A percentile compares a stretch with the other conserved stretches of the same genome.
These are phyloP conservation scores for Erythrobasidium hasegawianum DNA, from an alignment of 1,284 basidiomycete species.

Conservation along the genomic window DNA sequence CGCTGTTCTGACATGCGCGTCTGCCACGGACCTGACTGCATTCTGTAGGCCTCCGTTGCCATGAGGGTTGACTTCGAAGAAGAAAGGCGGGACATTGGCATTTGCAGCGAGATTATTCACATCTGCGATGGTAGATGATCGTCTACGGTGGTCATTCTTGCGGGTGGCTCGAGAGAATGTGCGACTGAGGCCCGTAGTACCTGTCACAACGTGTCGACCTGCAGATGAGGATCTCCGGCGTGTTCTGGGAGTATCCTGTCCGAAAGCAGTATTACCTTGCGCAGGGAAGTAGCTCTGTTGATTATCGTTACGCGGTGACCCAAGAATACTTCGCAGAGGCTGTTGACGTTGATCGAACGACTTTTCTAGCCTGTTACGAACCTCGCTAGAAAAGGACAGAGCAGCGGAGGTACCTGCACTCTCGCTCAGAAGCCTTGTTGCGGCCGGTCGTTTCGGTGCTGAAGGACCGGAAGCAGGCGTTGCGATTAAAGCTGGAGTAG, in stretches of 20 bases:
- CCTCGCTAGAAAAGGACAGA: neutral
- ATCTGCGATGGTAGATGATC: conserved; percentile 6
- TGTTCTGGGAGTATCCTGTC: neutral
- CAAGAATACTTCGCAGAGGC: neutral
- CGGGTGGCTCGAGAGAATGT: conserved; percentile 17
- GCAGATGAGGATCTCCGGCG: neutral
- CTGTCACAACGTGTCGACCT: neutral
- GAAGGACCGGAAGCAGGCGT: conserved; percentile 17
- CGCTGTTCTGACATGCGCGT: conserved; percentile 54
- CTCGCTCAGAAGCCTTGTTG: conserved; percentile 1
- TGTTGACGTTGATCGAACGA: neutral
- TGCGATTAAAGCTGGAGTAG: neutral
- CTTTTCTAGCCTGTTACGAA: neutral
- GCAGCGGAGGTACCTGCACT: neutral
- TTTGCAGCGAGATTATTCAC: neutral
- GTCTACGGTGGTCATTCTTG: conserved; percentile 14
- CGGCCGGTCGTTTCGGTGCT: conserved; percentile 2
- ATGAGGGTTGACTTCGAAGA: conserved; percentile 56
- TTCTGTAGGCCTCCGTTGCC: conserved; percentile 77
- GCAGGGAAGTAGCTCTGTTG: conserved; percentile 14
- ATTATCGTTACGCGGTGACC: neutral
- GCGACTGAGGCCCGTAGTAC: conserved; percentile 9
- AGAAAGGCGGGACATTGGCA: conserved; percentile 22
- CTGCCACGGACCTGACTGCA: conserved; percentile 58
- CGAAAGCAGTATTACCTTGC: neutral